Evolutionary conservation across 495 filamentous ascomycete genomes (phyloP), one percentile per base, ranked within the genome.

Genomic region (Neohortaea acidophila): DNA sequence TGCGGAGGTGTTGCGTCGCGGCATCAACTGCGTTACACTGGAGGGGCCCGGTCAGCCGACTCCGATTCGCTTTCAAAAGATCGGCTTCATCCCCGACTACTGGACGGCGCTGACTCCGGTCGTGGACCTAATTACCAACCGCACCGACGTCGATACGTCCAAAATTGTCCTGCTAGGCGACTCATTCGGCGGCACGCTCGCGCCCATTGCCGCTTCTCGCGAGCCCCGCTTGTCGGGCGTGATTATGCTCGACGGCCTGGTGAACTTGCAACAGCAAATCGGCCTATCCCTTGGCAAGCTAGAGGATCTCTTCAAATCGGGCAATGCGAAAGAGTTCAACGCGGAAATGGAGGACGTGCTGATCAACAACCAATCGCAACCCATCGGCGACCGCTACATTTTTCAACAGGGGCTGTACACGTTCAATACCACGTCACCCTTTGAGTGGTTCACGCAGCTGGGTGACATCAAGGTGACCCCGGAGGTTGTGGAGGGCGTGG

Each of bases 181-280:
- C 21, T 64, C 58, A 0, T 53, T 67, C 14, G 62, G 62, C 15
- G 64, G 64, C 57, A 11, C 62, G 5, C 23, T 42, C 17, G 23
- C 28, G 3, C 23, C 25, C 13, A 4, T 24, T 8, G 65, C 60
- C 0, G 64, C 66, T 8, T 55, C 62, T 1, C 60, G 55, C 38
- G 66, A 69, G 29, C 58, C 49, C 38, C 58, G 66, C 0, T 41
- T 67, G 4, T 50, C 56, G 0, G 66, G 64, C 9, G 51, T 58
- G 2, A 33, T 68, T 7, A 34, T 48, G 10, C 43, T 63, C 43
- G 63, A 61, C 41, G 66, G 64, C 7, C 39, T 66, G 5, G 2
- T 21, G 3, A 39, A 15, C 37, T 3, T 31, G 14, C 37, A 31
- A 12, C 6, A 14, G n/a, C 17, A 8, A 4, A 30, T 29, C 11